Percentiles rank a stretch among this genome's conserved stretches.
Evolutionary conservation across 345 rosid genomes (phyloP).

Genomic region (Gossypium mustelinum): DNA sequence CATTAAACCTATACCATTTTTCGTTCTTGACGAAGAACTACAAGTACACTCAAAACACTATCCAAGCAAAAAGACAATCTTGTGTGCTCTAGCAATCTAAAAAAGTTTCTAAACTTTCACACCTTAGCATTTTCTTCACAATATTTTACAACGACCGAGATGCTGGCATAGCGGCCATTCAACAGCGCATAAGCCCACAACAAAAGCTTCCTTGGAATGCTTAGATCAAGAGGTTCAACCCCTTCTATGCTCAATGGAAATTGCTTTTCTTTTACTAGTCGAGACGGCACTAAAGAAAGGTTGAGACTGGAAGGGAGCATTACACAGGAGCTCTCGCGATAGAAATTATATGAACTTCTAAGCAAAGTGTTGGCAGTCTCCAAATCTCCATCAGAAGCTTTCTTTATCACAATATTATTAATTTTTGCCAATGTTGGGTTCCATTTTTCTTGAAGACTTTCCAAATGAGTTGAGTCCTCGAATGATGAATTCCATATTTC

Average conservation of each 20-base stretch:
- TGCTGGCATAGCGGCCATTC: conserved; percentile 72
- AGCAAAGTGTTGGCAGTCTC: conserved; percentile 72
- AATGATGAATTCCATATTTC: conserved; percentile 68
- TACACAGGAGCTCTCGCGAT: conserved; percentile 70
- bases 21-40: background rate
- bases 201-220: conserved; percentile 89
- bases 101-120: conserved; percentile 11
- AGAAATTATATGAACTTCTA: conserved; percentile 73
- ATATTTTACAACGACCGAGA: conserved; percentile 68
- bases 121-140: conserved; percentile 94
- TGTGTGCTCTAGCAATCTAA: background rate
- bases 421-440: conserved; percentile 55
- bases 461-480: conserved; percentile 54
- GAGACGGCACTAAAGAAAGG: conserved; percentile 59
- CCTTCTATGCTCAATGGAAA: conserved; percentile 53
- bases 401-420: conserved; percentile 54
- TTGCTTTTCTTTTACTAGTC: conserved; percentile 37
- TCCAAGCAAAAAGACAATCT: background rate
- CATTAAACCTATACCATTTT: background rate
- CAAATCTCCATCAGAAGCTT: conserved; percentile 54
- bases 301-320: conserved; percentile 59
- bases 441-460: conserved; percentile 68
- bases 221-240: conserved; percentile 73
- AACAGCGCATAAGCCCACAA: conserved; percentile 81
- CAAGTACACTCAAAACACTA: background rate